Conservation (phyloP, 306 rosid species). For the Clitoria ternatea region DNA sequence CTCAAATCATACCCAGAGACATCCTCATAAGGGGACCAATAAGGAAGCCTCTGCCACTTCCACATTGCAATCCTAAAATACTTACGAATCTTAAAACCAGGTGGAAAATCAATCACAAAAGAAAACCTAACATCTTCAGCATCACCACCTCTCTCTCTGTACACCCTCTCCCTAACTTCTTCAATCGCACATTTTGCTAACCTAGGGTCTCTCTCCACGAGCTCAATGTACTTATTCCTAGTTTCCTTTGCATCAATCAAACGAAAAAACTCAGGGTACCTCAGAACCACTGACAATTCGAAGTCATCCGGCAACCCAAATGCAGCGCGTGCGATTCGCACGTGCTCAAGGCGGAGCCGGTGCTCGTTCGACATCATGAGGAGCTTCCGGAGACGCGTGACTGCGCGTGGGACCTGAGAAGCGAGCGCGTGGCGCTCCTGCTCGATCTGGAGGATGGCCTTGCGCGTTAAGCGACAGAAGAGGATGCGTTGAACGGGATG, state of each 20-base stretch:
- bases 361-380: constrained; percentile 67
- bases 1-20: constrained; percentile 74
- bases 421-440: constrained; percentile 55
- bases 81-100: constrained; percentile 90
- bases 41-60: constrained; percentile 91
- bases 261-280: constrained; percentile 60
- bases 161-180: constrained; percentile 69
- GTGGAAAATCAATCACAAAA: constrained; percentile 70
- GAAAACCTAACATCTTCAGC: constrained; percentile 79
- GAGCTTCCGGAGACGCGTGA: constrained; percentile 68
- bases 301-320: constrained; percentile 82
- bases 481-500: constrained; percentile 87
- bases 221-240: constrained; percentile 75
- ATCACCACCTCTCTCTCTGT: constrained; percentile 68
- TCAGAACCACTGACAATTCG: constrained; percentile 67
- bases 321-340: constrained; percentile 65
- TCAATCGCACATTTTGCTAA: constrained; percentile 63
- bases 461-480: constrained; percentile 67
- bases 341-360: constrained; percentile 77
- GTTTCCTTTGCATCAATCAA: constrained; percentile 68
- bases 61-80: constrained; percentile 74
- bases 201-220: constrained; percentile 48
- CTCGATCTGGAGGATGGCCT: constrained; percentile 68
- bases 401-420: constrained; percentile 54
- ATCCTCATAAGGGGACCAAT: constrained; percentile 91